These are phyloP conservation scores for Neurospora sp. DNA, from an alignment of 2,329 filamentous ascomycete species.

Conservation along the genomic window DNA sequence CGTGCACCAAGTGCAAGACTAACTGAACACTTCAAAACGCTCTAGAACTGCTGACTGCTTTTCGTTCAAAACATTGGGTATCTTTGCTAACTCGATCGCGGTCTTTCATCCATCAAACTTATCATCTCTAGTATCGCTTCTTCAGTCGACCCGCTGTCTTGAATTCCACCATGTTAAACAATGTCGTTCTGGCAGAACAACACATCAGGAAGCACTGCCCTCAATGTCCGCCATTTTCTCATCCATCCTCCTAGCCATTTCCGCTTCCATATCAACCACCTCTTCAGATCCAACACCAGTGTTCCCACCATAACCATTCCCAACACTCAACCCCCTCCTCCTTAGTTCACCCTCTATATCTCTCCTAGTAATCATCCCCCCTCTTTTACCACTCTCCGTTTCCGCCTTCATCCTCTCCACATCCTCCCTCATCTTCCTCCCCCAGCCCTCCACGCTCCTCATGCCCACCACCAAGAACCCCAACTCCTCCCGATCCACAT, in stretches of 20 bases:
- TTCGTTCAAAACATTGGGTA: background rate
- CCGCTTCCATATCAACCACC: slow-evolving; percentile 30
- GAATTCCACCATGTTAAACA: background rate
- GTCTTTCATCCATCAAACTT: background rate
- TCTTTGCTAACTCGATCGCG: background rate
- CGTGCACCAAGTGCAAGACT: background rate
- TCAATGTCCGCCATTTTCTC: slow-evolving; percentile 23
- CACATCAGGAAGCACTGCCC: background rate
- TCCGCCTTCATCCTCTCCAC: slow-evolving; percentile 34
- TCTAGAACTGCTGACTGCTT: background rate
- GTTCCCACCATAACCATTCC: slow-evolving; percentile 17
- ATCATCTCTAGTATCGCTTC: background rate
- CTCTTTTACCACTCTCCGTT: background rate
- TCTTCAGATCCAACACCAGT: slow-evolving; percentile 6
- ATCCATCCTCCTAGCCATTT: slow-evolving; percentile 32
- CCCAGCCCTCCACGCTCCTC: slow-evolving; percentile 66
- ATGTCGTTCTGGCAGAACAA: background rate
- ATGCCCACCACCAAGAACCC: slow-evolving; percentile 85
- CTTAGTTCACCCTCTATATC: slow-evolving; percentile 51
- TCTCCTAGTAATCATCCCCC: slow-evolving; percentile 46
- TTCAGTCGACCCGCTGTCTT: background rate
- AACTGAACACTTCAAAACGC: background rate
- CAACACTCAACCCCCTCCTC: slow-evolving; percentile 33
- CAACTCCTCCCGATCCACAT: slow-evolving; percentile 87
- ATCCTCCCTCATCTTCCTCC: slow-evolving; percentile 45